Conservation (phyloP, 78 protist species). For the Kipferlia bialata region DNA sequence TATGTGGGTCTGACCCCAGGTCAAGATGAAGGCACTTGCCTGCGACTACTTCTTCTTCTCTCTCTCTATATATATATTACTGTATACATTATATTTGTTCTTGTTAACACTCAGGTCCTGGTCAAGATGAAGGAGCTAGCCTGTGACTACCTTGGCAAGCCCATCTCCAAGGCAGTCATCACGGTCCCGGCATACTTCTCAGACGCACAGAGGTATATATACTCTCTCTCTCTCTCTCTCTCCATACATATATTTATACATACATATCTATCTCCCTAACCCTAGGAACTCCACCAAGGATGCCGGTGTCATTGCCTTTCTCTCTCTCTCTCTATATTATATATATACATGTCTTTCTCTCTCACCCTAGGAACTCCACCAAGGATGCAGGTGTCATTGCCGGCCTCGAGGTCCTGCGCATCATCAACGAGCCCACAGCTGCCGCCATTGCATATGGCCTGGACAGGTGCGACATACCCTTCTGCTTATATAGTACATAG, state of each 20-base stretch:
- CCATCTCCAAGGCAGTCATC: constrained; percentile 76
- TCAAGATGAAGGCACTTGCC: too few species aligned
- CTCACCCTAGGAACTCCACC: constrained; percentile 74
- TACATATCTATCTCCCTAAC: too few species aligned
- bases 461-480: too few species aligned
- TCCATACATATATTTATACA: too few species aligned
- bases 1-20: too few species aligned
- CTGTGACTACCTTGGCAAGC: constrained; percentile 73
- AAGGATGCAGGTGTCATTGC: constrained; percentile 85
- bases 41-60: too few species aligned
- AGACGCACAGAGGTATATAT: constrained; percentile 66
- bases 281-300: constrained; percentile 63
- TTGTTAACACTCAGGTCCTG: constrained; percentile 30
- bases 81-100: too few species aligned
- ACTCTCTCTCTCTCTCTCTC: too few species aligned
- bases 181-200: constrained; percentile 95
- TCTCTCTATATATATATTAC: too few species aligned
- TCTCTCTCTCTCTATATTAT: too few species aligned
- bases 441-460: constrained; percentile 93
- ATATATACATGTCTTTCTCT: too few species aligned
- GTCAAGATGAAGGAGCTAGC: constrained; percentile 58
- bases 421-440: constrained; percentile 31
- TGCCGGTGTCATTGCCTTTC: constrained; percentile 65
- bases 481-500: too few species aligned
- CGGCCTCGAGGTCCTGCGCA: constrained; percentile 37